These are phyloP conservation scores for Fonsecaea monophora DNA, from an alignment of 2,329 filamentous ascomycete genomes.

Conservation along the genomic window DNA sequence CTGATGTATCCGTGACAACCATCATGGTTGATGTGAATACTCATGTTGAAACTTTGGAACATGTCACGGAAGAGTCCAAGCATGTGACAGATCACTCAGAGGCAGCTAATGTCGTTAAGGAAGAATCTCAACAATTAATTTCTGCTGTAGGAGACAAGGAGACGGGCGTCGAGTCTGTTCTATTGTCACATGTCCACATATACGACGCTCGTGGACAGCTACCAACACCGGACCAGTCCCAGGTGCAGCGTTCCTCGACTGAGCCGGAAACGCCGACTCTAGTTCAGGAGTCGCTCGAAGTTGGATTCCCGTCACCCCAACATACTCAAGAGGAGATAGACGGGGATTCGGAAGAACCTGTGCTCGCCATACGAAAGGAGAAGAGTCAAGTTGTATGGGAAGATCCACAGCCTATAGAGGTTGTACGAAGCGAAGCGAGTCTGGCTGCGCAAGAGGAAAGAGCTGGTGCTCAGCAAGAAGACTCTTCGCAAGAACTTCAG, in stretches of 20 bases:
- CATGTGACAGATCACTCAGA: background rate
- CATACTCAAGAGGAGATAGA: conserved; percentile 12
- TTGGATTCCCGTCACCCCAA: conserved; percentile 5
- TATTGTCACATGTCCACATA: background rate
- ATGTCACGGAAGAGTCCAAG: background rate
- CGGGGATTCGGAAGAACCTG: background rate
- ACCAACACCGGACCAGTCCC: conserved; percentile 35
- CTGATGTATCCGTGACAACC: background rate
- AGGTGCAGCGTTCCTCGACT: conserved; percentile 5
- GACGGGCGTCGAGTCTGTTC: background rate
- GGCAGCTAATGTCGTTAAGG: background rate
- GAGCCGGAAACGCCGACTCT: conserved; percentile 1
- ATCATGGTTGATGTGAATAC: background rate
- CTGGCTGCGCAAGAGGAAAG: background rate
- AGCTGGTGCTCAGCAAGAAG: background rate
- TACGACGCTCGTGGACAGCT: conserved; percentile 14
- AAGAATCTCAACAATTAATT: no score
- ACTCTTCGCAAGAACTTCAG: background rate
- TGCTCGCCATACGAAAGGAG: conserved; percentile 12
- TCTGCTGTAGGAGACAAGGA: background rate
- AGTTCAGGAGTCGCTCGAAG: background rate
- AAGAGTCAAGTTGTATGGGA: background rate
- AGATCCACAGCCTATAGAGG: background rate
- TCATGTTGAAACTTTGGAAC: background rate
- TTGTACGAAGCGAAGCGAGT: background rate